These are phyloP conservation scores for Diaporthe sp. DNA, from an alignment of 2,329 filamentous ascomycete species.

Conservation along the genomic window DNA sequence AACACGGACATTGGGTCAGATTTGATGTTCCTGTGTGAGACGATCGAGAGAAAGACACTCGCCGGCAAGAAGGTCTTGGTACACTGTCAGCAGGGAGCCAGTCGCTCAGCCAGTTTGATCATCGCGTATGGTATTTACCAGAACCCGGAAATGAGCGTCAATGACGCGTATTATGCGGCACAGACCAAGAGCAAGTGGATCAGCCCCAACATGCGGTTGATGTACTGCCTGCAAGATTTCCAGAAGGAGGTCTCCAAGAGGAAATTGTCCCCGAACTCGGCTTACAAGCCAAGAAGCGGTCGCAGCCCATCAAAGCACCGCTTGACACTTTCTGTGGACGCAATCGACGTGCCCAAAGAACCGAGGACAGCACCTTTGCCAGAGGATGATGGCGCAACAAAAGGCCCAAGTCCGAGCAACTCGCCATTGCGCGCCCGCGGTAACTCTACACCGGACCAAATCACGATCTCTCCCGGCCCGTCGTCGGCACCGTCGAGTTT, in stretches of 20 bases:
- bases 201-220: conserved; percentile 90
- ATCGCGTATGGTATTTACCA: conserved; percentile 88
- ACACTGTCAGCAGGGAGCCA: conserved; percentile 89
- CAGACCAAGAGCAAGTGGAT: conserved; percentile 89
- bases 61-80: conserved; percentile 84
- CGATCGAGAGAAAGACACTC: conserved; percentile 78
- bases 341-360: conserved; percentile 66
- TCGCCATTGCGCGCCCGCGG: conserved; percentile 62
- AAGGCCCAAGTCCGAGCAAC: conserved; percentile 55
- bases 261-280: conserved; percentile 57
- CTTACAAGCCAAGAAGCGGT: conserved; percentile 63
- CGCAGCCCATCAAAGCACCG: conserved; percentile 72
- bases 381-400: conserved; percentile 61
- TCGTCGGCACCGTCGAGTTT: conserved; percentile 76
- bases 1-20: conserved; percentile 88
- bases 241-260: conserved; percentile 72
- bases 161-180: conserved; percentile 85
- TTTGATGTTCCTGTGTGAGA: conserved; percentile 79
- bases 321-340: conserved; percentile 70
- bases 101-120: conserved; percentile 86
- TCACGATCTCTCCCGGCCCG: conserved; percentile 70
- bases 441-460: conserved; percentile 64
- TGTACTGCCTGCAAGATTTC: conserved; percentile 90
- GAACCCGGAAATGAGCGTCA: conserved; percentile 81
- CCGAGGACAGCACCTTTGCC: conserved; percentile 73